phyloP scores from a whole-genome alignment of 257 asterid species.

The Asclepias syriaca region DNA sequence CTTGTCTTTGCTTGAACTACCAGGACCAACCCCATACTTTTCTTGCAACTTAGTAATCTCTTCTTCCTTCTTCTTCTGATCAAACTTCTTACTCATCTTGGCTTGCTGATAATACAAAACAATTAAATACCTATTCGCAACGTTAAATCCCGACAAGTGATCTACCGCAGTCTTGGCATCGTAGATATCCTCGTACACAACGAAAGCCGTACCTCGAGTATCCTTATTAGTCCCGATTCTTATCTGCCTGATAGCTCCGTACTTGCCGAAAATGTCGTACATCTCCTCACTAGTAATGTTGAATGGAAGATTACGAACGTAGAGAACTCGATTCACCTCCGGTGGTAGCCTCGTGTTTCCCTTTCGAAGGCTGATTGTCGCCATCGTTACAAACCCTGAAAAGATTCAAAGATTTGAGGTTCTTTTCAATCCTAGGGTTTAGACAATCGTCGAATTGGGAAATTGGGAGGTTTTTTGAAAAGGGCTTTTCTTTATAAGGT shows the following conservation, averaged over 20 bases:
- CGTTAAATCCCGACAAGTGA: slow-evolving; percentile 91
- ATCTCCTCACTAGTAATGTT: slow-evolving; percentile 95
- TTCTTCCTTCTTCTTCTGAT: slow-evolving; percentile 89
- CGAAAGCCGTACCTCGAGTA: slow-evolving; percentile 91
- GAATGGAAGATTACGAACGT: slow-evolving; percentile 86
- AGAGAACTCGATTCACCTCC: slow-evolving; percentile 78
- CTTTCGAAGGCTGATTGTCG: slow-evolving; percentile 75
- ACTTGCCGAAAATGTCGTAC: slow-evolving; percentile 93
- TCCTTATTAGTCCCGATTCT: slow-evolving; percentile 86
- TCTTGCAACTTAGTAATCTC: slow-evolving; percentile 83
- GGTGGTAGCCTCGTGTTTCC: slow-evolving; percentile 89
- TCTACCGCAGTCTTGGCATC: slow-evolving; percentile 91
- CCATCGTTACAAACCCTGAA: slow-evolving; percentile 58
- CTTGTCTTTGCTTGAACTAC: slow-evolving; percentile 43
- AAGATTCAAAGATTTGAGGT: too few relatives aligned
- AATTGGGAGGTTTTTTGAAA: too few relatives aligned
- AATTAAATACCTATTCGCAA: slow-evolving; percentile 76
- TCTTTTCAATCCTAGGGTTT: too few relatives aligned
- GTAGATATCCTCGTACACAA: slow-evolving; percentile 89
- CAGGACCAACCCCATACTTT: slow-evolving; percentile 53
- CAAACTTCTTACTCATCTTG: slow-evolving; percentile 92
- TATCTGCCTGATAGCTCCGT: slow-evolving; percentile 87
- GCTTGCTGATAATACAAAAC: slow-evolving; percentile 91
- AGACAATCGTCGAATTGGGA: too few relatives aligned
- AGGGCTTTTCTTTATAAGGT: too few relatives aligned